phyloP scores from a whole-genome alignment of 2,329 filamentous ascomycete genomes.

The Apiospora kogelbergensis region DNA sequence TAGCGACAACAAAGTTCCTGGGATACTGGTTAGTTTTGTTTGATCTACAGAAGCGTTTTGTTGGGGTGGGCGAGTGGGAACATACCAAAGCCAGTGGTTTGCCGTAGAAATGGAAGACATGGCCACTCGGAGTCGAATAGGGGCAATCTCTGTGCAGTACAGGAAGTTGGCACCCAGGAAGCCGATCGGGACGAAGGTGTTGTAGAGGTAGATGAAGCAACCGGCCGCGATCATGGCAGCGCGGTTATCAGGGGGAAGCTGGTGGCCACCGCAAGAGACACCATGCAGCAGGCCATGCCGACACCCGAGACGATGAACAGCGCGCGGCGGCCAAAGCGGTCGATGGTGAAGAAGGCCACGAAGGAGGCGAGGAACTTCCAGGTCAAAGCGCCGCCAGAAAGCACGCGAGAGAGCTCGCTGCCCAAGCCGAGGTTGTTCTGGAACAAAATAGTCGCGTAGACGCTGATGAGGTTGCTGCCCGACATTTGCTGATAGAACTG shows the following conservation, averaged over 20 bases:
- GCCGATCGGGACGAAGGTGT: conserved; percentile 59
- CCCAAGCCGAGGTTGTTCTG: conserved; percentile 40
- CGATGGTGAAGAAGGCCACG: conserved; percentile 49
- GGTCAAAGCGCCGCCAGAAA: conserved; percentile 50
- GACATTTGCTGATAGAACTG: conserved; percentile 52
- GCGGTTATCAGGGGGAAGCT: conserved; percentile 44
- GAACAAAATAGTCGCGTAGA: conserved; percentile 43
- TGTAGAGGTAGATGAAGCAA: conserved; percentile 59
- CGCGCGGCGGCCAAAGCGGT: conserved; percentile 48
- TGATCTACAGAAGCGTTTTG: background rate
- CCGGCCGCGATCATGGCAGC: conserved; percentile 50
- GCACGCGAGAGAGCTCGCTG: conserved; percentile 37
- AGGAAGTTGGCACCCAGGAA: conserved; percentile 61
- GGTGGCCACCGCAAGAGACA: conserved; percentile 51
- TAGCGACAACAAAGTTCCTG: conserved; percentile 43
- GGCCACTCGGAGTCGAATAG: conserved; percentile 48
- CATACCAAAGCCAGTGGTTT: conserved; percentile 50
- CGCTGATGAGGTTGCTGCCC: conserved; percentile 47
- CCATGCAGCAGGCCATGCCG: conserved; percentile 56
- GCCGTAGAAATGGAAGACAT: conserved; percentile 58
- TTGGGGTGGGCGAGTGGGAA: conserved; percentile 1
- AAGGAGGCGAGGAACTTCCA: conserved; percentile 46
- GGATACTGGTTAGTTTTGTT: conserved; percentile 8
- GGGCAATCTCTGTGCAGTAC: conserved; percentile 59
- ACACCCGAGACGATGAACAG: conserved; percentile 52